Percentiles rank a stretch among this genome's conserved stretches.
Evolutionary conservation across 2,329 filamentous ascomycete genomes (phyloP).

Genomic region (Fusarium brevicatenulatum): DNA sequence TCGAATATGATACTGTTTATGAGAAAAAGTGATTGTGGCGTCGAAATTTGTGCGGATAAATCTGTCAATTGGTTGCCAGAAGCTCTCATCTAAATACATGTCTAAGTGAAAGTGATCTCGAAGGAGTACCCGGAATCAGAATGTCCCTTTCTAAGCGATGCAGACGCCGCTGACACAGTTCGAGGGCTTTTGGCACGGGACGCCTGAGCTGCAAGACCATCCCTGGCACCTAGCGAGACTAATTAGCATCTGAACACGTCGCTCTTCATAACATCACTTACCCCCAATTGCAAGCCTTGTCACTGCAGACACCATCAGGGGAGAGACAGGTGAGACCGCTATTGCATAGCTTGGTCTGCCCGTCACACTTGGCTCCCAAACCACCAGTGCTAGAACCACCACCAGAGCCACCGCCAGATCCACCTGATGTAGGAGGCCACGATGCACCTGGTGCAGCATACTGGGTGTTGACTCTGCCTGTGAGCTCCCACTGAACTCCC

Average conservation of each 20-base stretch:
- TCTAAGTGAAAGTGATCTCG: too few relatives aligned
- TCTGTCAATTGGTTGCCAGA: fast-evolving
- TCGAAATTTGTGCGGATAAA: background rate
- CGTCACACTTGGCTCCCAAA: background rate
- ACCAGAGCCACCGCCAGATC: background rate
- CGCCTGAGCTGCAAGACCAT: background rate
- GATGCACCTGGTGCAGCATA: background rate
- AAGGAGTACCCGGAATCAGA: fast-evolving
- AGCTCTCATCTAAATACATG: too few relatives aligned
- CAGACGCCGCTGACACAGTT: background rate
- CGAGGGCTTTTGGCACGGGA: background rate
- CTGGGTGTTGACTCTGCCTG: background rate
- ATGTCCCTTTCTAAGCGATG: fast-evolving
- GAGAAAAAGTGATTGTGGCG: background rate
- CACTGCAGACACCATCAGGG: background rate
- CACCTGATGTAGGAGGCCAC: background rate
- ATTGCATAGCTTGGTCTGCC: background rate
- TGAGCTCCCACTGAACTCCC: background rate
- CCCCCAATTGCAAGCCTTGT: background rate
- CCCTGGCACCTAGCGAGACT: background rate
- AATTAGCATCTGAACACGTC: fast-evolving
- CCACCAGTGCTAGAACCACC: background rate
- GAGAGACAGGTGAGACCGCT: background rate
- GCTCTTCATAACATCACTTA: background rate
- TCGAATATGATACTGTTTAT: background rate